A percentile compares a stretch with the other conserved stretches of the same genome.
Evolutionary conservation across 2,329 filamentous ascomycete species (phyloP).

Genomic region (Stachybotrys chartarum): DNA sequence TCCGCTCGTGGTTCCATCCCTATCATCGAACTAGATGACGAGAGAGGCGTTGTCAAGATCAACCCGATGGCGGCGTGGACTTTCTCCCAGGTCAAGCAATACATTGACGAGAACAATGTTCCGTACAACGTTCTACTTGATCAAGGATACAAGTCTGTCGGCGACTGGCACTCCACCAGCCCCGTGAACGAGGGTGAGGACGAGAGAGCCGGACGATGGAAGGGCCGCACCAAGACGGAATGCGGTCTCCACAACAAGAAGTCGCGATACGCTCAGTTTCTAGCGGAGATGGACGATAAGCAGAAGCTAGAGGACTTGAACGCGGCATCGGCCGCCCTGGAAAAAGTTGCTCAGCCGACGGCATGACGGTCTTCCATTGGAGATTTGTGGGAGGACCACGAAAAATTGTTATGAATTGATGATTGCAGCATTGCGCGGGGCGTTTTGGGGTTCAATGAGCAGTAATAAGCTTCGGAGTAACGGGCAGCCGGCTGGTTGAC

Average conservation of each 20-base stretch:
- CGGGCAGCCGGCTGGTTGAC: not conserved
- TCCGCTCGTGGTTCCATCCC: slow-evolving; percentile 85
- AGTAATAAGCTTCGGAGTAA: not conserved
- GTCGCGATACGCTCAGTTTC: slow-evolving; percentile 82
- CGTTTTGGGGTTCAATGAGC: slow-evolving; percentile 12
- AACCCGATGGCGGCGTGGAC: slow-evolving; percentile 94
- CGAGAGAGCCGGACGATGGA: slow-evolving; percentile 94
- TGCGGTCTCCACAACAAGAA: slow-evolving; percentile 99
- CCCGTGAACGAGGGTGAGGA: slow-evolving; percentile 89
- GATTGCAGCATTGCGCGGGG: slow-evolving; percentile 17
- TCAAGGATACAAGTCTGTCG: slow-evolving; percentile 93
- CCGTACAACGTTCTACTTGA: slow-evolving; percentile 92
- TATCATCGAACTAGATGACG: slow-evolving; percentile 84
- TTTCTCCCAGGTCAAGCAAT: slow-evolving; percentile 82
- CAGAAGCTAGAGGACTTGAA: slow-evolving; percentile 39
- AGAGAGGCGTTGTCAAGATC: slow-evolving; percentile 89
- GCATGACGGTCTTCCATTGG: slow-evolving; percentile 6
- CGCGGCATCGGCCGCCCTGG: slow-evolving; percentile 12
- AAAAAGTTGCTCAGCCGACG: slow-evolving; percentile 18
- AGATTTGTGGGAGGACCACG: slow-evolving; percentile 8
- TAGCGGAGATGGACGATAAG: slow-evolving; percentile 67
- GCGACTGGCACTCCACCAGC: slow-evolving; percentile 95
- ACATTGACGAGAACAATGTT: slow-evolving; percentile 78
- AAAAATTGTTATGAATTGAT: slow-evolving; percentile 17
- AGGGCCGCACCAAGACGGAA: slow-evolving; percentile 91